Percentiles rank a stretch among this genome's conserved stretches.
These are phyloP conservation scores for Naematelia encephala DNA, from an alignment of 768 basidiomycete genomes.

Conservation along the genomic window DNA sequence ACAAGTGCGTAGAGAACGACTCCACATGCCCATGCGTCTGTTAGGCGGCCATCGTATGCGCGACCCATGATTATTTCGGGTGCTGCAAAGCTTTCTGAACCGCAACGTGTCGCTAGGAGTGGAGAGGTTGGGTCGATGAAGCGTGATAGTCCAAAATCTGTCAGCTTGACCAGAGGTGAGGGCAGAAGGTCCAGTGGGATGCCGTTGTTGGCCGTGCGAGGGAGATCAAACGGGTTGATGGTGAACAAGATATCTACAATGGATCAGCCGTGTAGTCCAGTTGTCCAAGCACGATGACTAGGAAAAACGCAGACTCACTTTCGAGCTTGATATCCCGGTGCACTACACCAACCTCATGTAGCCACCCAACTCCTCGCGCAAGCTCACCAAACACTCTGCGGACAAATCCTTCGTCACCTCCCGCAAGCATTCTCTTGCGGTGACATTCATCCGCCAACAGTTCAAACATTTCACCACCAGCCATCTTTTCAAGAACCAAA, in stretches of 20 bases:
- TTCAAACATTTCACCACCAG: slow-evolving; percentile 77
- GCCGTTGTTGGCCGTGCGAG: slow-evolving; percentile 38
- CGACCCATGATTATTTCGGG: slow-evolving; percentile 54
- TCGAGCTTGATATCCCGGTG: slow-evolving; percentile 84
- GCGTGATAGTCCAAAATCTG: slow-evolving; percentile 84
- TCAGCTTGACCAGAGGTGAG: slow-evolving; percentile 70
- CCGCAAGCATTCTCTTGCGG: slow-evolving; percentile 37
- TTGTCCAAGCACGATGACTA: background rate
- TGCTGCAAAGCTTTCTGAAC: slow-evolving; percentile 83
- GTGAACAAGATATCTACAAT: slow-evolving; percentile 71
- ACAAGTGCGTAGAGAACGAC: slow-evolving; percentile 79
- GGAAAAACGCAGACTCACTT: slow-evolving; percentile 53
- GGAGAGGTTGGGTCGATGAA: slow-evolving; percentile 68
- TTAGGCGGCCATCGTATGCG: slow-evolving; percentile 75
- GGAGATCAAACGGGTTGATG: slow-evolving; percentile 52
- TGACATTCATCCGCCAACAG: slow-evolving; percentile 58
- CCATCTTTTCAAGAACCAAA: slow-evolving; percentile 70
- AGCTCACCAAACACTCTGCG: slow-evolving; percentile 73
- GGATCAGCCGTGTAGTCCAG: background rate
- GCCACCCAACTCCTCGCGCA: slow-evolving; percentile 74
- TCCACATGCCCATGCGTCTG: slow-evolving; percentile 85
- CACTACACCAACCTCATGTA: slow-evolving; percentile 79
- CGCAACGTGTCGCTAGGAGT: slow-evolving; percentile 72
- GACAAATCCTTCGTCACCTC: slow-evolving; percentile 53
- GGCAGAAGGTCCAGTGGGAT: slow-evolving; percentile 36